Evolutionary conservation across 2,329 filamentous ascomycete genomes (phyloP), one percentile per base, ranked within the genome.

Genomic region (Huntiella moniliformis): DNA sequence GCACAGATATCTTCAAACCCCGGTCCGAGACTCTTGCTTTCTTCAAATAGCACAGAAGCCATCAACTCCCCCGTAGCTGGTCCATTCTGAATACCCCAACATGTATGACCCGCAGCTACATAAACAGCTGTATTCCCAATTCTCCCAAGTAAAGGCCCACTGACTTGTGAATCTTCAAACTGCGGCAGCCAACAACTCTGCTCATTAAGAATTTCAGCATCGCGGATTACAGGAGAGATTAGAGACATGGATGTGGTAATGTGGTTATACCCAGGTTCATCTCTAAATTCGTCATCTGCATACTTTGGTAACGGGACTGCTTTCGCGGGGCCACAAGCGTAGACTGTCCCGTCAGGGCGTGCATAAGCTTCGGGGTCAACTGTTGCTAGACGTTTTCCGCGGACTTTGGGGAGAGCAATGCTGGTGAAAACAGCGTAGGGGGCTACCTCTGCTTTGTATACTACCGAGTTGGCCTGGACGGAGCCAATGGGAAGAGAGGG

Each of bases 81-180:
- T 1, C 78, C 85, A 63, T 98, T 96, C 64, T 96, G 88, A 16
- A 98, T 94, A 0, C 91, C 91, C 91, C 91, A 98, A 63, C 88
- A 96, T 1, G 86, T 94, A 65, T 98, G 91, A 0, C 91, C 91
- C 0, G 84, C 73, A 0, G 91, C 91, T 50, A 96, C 67, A 59
- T 81, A 79, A 38, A 96, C 56, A 0, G 87, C 86, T 5, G 75
- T 72, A 0, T 79, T 74, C 2, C 72, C 71, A 5, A 86, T 87
- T 45, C 70, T 65, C 0, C 91, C 91, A 17, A 96, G 71, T 42
- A 96, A 61, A 4, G 91, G 88, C 69, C 65, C n/a, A 77, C 74
- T 44, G 67, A 67, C 42, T 2, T 68, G 64, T 54, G 71, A 66
- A 50, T 87, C 81, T 13, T 42, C 40, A 16, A 13, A 42, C 53